phyloP scores from a whole-genome alignment of 2,329 filamentous ascomycete genomes.

The Ophiostoma angusticollis region DNA sequence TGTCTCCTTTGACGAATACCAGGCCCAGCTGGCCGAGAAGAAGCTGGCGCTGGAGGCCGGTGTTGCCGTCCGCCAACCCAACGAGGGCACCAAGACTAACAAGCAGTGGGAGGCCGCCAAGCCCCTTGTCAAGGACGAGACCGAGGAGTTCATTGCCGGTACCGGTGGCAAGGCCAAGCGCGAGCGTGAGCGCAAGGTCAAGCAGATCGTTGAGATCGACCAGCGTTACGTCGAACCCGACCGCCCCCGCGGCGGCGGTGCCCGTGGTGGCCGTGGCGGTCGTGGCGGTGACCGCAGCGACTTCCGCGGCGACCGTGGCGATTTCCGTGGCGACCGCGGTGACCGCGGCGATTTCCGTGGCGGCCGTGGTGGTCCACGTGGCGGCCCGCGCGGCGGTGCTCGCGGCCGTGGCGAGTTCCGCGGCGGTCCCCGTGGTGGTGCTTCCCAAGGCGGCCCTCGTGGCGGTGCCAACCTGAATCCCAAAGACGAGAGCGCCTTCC shows the following conservation, averaged over 20 bases:
- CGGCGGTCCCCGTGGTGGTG: conserved; percentile 29
- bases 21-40: conserved; percentile 60
- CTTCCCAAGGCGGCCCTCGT: conserved; percentile 35
- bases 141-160: conserved; percentile 66
- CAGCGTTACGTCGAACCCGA: conserved; percentile 65
- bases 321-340: conserved; percentile 31
- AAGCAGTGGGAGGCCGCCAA: conserved; percentile 92
- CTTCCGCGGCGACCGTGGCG: conserved; percentile 25
- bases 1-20: conserved; percentile 83
- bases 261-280: conserved; percentile 27
- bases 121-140: conserved; percentile 50
- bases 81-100: conserved; percentile 77
- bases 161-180: conserved; percentile 65
- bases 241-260: conserved; percentile 42
- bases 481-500: conserved; percentile 46
- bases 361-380: conserved; percentile 25
- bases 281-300: conserved; percentile 34
- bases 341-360: conserved; percentile 26
- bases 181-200: conserved; percentile 83
- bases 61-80: conserved; percentile 71
- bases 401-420: conserved; percentile 37
- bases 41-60: conserved; percentile 54
- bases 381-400: conserved; percentile 28
- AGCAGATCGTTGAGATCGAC: conserved; percentile 81
- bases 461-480: conserved; percentile 41